A percentile compares a stretch with the other conserved stretches of the same genome.
Conservation (phyloP, 495 filamentous ascomycete genomes). For the Hypoxylon rickii region DNA sequence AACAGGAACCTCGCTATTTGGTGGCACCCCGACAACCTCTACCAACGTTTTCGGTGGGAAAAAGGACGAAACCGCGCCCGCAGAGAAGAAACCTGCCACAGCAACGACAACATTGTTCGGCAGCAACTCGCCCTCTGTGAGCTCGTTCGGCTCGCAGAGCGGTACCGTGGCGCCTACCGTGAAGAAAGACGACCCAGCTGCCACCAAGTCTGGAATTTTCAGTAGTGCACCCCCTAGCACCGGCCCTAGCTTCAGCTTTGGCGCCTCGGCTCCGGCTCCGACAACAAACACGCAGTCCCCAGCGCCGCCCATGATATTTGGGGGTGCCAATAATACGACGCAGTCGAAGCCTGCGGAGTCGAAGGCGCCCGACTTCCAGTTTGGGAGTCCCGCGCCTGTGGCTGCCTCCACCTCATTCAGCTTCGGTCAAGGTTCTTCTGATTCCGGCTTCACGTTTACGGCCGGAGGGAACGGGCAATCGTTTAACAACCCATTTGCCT, state of each 20-base stretch:
- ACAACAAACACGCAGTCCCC: conserved; percentile 6
- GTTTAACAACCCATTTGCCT: conserved; percentile 50
- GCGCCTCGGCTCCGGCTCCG: conserved; percentile 12
- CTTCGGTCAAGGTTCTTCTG: conserved; percentile 31
- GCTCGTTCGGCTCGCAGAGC: conserved; percentile 23
- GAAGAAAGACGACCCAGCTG: conserved; percentile 28
- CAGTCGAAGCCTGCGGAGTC: conserved; percentile 17
- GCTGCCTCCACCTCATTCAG: conserved; percentile 18
- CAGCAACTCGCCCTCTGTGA: conserved; percentile 14
- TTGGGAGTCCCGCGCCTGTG: conserved; percentile 21
- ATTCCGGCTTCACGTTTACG: conserved; percentile 47
- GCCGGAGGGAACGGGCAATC: conserved; percentile 37
- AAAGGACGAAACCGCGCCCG: conserved; percentile 34
- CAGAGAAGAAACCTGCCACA: conserved; percentile 32
- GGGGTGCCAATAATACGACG: conserved; percentile 6
- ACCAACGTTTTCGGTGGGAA: conserved; percentile 22
- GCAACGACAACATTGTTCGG: conserved; percentile 36
- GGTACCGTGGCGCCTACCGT: conserved; percentile 31
- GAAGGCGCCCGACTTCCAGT: conserved; percentile 32
- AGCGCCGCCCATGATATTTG: conserved; percentile 22
- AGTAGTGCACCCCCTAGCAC: conserved; percentile 17
- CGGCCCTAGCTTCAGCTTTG: conserved; percentile 33
- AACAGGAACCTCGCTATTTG: conserved; percentile 35
- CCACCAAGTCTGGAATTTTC: conserved; percentile 27
- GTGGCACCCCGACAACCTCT: conserved; percentile 20